phyloP scores from a whole-genome alignment of 75 land plant species.

The Selaginella tamariscina region DNA sequence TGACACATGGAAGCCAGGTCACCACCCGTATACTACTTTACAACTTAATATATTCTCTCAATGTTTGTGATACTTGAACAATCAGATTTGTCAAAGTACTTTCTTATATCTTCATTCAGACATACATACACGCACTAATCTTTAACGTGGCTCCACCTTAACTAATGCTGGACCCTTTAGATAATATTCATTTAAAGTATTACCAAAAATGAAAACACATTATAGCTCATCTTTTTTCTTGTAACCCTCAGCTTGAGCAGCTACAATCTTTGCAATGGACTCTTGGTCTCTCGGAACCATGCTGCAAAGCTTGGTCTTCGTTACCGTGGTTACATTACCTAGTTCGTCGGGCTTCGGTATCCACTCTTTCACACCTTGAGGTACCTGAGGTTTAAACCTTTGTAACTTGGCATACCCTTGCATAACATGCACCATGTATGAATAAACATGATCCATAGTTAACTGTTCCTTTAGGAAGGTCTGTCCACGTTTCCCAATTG shows the following conservation, averaged over 20 bases:
- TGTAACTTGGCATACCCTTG: slow-evolving; percentile 61
- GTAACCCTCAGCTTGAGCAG: not conserved
- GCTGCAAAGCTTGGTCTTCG: not conserved
- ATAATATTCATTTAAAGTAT: too few relatives aligned
- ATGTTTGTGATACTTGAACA: too few relatives aligned
- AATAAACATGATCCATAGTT: slow-evolving; percentile 54
- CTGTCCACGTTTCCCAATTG: slow-evolving; percentile 53
- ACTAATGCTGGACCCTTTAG: too few relatives aligned
- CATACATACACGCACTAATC: too few relatives aligned
- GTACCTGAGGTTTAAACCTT: slow-evolving; percentile 42
- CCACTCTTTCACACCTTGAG: slow-evolving; percentile 30
- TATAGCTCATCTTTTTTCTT: not conserved
- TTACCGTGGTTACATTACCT: not conserved
- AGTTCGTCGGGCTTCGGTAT: slow-evolving; percentile 17
- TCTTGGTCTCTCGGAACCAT: not conserved
- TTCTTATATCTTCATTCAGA: too few relatives aligned
- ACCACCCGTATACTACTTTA: too few relatives aligned
- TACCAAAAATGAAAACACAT: not conserved
- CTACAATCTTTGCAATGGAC: not conserved
- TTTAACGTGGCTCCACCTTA: too few relatives aligned
- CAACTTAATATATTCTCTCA: too few relatives aligned
- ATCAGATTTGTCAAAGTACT: too few relatives aligned
- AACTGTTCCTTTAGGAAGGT: slow-evolving; percentile 35
- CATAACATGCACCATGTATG: slow-evolving; percentile 65
- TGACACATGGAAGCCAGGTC: too few relatives aligned